Evolutionary conservation across 2,329 filamentous ascomycete species (phyloP), one percentile per base, ranked within the genome.

Genomic region (Scolecobasidium constrictum): DNA sequence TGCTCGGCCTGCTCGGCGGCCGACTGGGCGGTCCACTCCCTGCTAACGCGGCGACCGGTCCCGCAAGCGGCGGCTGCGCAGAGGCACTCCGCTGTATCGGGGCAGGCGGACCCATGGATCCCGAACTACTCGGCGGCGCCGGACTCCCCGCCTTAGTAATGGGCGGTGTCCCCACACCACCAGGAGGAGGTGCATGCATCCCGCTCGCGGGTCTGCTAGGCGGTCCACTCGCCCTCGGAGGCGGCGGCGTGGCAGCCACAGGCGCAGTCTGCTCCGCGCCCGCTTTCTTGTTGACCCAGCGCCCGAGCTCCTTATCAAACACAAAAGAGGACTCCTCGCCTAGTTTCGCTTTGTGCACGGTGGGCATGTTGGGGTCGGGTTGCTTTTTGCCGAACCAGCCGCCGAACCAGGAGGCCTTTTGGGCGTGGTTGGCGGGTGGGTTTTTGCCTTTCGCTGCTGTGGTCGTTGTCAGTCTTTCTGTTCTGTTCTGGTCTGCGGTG

Each of bases 231-330:
- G 68, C 73, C 51, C 73, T 78, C 1, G 88, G 88, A 4, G 87
- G 88, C 1, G 92, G 88, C 1, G 90, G 84, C 0, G 87, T 78
- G 37, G 67, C 65, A 19, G 67, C 57, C n/a, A 66, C 62, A 18
- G 70, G 58, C 21, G 73, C 68, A 49, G 77, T 73, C 3, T 74
- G 67, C 19, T 72, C 67, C 6, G 83, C 80, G 11, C 81, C 81
- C 9, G 78, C 77, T 59, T 94, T 95, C 69, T 95, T 95, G 68
- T 98, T 96, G 59, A 98, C 73, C 93, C 93, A 98, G 59, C 92
- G 87, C 68, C 94, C 93, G 41, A 94, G 74, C n/a, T 95, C 85
- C 2, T 87, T 83, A 56, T 98, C 92, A 55, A 92, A 98, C 51
- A 90, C 82, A 62, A 98, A 95, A 36, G 80, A 86, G 60, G 78